Evolutionary conservation across 1,284 basidiomycete genomes (phyloP), one percentile per base, ranked within the genome.

Genomic region (Vanrija sp.): DNA sequence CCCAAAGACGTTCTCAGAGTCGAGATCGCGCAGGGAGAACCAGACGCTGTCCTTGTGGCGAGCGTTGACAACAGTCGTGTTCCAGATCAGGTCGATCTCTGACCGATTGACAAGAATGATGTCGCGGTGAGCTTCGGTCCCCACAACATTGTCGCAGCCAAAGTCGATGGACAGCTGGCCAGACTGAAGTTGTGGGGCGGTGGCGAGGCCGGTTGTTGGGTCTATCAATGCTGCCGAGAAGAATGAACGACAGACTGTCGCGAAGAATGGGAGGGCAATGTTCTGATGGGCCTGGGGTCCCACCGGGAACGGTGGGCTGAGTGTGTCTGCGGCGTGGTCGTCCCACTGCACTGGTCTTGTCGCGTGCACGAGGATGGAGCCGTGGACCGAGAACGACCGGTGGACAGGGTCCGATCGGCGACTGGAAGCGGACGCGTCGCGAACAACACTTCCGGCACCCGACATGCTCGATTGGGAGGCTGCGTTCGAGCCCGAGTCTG

Each of bases 1-100:
- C 9, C 72, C 72, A 63, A 74, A 74, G 36, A 74, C 72, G 44
- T 74, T 74, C 47, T 74, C 72, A 4, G 72, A 74, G 47, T 74
- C 72, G 22, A 74, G 61, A 51, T 74, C 72, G 3, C 72, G 70
- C 2, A 74, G 59, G 14, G 68, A 67, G 59, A 74, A 70, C 72
- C 72, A 74, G 4, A 70, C 68, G 3, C 61, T 58, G 38, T 72
- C 69, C 49, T 72, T 72, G 59, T 61, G 61, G 7, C 63, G 62
- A 3, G 66, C 60, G 37, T 63, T 68, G 47, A 71, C 65, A 7
- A 74, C 67, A 2, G 63, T 53, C 0, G 69, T 71, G 3, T 54
- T 67, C 72, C 72, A 74, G 24, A 72, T 66, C 15, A 72, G 58
- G 45, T 74, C 72, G 39, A 72, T 70, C 54, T 74, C 72, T 23